These are phyloP conservation scores for Dactylorhiza incarnata DNA, from an alignment of 106 monocot species.

Conservation along the genomic window DNA sequence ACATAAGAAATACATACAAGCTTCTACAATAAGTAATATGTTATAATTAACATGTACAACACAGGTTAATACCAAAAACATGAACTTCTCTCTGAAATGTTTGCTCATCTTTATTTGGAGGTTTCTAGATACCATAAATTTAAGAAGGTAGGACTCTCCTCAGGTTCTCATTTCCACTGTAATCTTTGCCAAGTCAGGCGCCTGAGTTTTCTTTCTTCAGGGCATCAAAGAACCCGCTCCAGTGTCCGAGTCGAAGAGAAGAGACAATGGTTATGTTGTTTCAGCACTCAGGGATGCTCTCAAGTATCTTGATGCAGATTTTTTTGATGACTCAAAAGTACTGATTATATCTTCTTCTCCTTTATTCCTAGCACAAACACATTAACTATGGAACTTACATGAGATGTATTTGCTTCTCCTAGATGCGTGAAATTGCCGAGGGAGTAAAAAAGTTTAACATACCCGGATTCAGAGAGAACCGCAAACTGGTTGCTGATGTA, in stretches of 20 bases:
- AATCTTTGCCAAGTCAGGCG: not conserved
- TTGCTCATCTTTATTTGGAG: slow-evolving; percentile 22
- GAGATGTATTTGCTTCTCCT: not conserved
- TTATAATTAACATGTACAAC: not conserved
- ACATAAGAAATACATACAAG: too few relatives aligned
- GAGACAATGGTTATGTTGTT: slow-evolving; percentile 18
- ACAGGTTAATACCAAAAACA: slow-evolving; percentile 10
- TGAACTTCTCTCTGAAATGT: slow-evolving; percentile 21
- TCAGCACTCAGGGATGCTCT: slow-evolving; percentile 40
- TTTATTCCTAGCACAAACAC: not conserved
- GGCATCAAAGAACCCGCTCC: slow-evolving; percentile 17
- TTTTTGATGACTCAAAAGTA: slow-evolving; percentile 81
- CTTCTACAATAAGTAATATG: too few relatives aligned
- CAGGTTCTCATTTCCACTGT: not conserved
- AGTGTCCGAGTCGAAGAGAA: slow-evolving; percentile 4
- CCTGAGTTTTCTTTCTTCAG: slow-evolving; percentile 21
- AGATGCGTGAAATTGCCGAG: slow-evolving; percentile 73
- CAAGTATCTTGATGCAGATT: slow-evolving; percentile 52
- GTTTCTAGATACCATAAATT: slow-evolving; percentile 53
- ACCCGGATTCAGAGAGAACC: slow-evolving; percentile 56
- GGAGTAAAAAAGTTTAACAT: slow-evolving; percentile 71
- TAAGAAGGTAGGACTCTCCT: slow-evolving; percentile 36
- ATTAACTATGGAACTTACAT: not conserved
- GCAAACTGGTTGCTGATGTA: slow-evolving; percentile 53
- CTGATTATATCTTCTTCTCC: not conserved